phyloP scores from a whole-genome alignment of 192 early-diverging fungal genomes.

The Coemansia asiatica region DNA sequence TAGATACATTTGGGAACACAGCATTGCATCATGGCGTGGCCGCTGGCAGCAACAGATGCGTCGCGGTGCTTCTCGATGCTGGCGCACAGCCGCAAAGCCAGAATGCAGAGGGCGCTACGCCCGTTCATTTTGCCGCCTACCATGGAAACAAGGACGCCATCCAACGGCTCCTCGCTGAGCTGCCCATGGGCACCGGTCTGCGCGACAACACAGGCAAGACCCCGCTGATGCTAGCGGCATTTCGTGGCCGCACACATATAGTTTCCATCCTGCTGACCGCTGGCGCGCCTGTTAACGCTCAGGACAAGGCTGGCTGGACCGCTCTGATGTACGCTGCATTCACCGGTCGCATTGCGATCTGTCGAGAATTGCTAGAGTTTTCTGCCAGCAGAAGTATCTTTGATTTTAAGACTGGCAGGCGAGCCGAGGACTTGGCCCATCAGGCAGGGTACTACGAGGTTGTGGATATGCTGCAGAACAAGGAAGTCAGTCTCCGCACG shows the following conservation, averaged over 20 bases:
- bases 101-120: slow-evolving; percentile 36
- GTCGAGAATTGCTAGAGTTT: slow-evolving; percentile 43
- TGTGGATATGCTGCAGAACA: slow-evolving; percentile 39
- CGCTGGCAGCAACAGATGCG: slow-evolving; percentile 16
- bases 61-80: slow-evolving; percentile 12
- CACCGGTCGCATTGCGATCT: slow-evolving; percentile 48
- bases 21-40: slow-evolving; percentile 40
- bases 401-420: slow-evolving; percentile 10
- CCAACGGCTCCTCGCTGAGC: slow-evolving; percentile 2
- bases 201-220: slow-evolving; percentile 40
- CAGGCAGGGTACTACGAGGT: slow-evolving; percentile 49
- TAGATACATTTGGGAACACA: slow-evolving; percentile 42
- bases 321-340: slow-evolving; percentile 51
- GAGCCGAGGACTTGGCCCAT: slow-evolving; percentile 32
- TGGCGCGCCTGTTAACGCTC: slow-evolving; percentile 21
- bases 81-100: slow-evolving; percentile 2
- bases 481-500: slow-evolving; percentile 16
- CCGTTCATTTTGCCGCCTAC: slow-evolving; percentile 44
- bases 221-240: slow-evolving; percentile 48
- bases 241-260: slow-evolving; percentile 37
- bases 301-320: slow-evolving; percentile 44
- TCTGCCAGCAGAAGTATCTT: slow-evolving; percentile 6
- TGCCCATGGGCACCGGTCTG: not conserved
- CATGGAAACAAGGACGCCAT: slow-evolving; percentile 26
- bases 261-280: slow-evolving; percentile 18